These are phyloP conservation scores for Chrysopogon serrulatus DNA, from an alignment of 176 grass and related monocot species.

Conservation along the genomic window DNA sequence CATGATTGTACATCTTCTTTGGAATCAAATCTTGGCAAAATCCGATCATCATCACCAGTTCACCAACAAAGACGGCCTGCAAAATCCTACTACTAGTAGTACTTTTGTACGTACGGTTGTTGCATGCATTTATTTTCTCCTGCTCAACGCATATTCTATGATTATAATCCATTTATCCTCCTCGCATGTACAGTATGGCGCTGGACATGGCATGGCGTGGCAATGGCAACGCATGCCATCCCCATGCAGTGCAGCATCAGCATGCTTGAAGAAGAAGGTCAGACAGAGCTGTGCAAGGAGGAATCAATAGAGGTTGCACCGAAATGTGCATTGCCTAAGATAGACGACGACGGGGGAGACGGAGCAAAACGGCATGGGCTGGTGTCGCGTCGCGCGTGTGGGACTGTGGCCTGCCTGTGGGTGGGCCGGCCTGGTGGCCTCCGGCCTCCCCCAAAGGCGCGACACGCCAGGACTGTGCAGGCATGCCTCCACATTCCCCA, in stretches of 20 bases:
- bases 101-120: no score
- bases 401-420: not conserved
- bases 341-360: no score
- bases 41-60: no score
- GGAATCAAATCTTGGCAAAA: no score
- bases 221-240: not conserved
- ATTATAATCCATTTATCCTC: no score
- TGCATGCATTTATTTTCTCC: no score
- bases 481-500: conserved; percentile 85
- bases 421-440: not conserved
- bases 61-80: no score
- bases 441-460: conserved; percentile 27
- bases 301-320: conserved; percentile 32
- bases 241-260: not conserved
- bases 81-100: no score
- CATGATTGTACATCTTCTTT: no score
- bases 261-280: not conserved
- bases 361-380: conserved; percentile 41
- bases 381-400: conserved; percentile 13
- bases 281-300: not conserved
- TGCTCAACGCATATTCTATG: no score
- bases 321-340: conserved; percentile 45
- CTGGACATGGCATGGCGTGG: not conserved
- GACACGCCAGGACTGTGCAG: conserved; percentile 35
- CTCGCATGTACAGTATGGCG: no score